Base-by-base conservation (phyloP, 441 rosid species). In the Pelargonium citronellum region DNA sequence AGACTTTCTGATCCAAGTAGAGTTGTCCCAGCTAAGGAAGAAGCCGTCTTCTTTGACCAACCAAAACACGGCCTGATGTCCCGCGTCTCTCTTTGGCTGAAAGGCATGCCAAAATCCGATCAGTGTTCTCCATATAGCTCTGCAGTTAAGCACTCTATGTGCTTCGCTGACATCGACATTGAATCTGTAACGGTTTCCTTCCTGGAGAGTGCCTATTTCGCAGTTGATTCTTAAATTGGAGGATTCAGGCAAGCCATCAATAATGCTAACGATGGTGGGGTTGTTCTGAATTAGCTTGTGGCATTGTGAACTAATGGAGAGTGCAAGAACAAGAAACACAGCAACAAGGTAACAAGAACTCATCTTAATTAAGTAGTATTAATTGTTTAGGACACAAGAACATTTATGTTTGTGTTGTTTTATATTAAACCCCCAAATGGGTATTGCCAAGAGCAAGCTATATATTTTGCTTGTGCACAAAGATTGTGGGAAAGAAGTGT, bases 1-100 rank as follows among this genome's bases (percentile, higher is more conserved):
- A 1, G 61, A 16, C 61, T 20, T 55, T 9, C 8, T 55, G 61
- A 55, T 55, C 61, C 61, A 55, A 20, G 61, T 55, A 55, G 61
- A 55, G 61, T 55, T 55, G 61, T 55, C 61, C 61, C 61, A 55
- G 61, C 61, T 55, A 20, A 55, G 61, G 24, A 55, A 55, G 61
- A 55, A 17, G 24, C 61, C 61, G 24, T 55, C 22, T 55, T 55
- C 4, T 11, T n/a, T 17, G 61, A 55, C 61, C 61, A 55, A 7
- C 61, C 61, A 55, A 55, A 55, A 17, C 22, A 55, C 61, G 11
- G 61, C 5, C 22, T n/a, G 22, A 55, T 55, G 61, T 0, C 61
- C 61, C 61, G 22, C 22, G 4, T 55, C 61, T 17, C 61, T 55
- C 61, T 20, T 55, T 8, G 22, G 22, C 61, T 55, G 61, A 17